Conservation (phyloP, 345 rosid species). For the Populus pruinosa region DNA sequence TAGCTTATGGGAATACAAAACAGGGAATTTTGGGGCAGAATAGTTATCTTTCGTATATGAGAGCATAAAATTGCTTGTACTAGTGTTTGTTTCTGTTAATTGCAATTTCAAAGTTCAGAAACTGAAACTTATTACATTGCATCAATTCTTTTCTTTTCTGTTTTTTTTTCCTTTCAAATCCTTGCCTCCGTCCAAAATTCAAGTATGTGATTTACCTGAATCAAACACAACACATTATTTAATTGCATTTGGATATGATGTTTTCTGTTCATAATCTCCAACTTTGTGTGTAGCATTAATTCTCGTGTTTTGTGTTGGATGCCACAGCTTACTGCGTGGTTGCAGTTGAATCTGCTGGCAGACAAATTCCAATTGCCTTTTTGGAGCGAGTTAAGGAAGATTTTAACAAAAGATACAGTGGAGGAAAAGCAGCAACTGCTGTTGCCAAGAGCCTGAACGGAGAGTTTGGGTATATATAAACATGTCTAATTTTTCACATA, state of each 20-base stretch:
- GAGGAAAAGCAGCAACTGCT: conserved; percentile 86
- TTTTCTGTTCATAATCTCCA: background rate
- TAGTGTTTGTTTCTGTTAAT: background rate
- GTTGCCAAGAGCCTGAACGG: conserved; percentile 65
- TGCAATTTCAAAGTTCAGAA: background rate
- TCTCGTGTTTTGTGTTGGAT: background rate
- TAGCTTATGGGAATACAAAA: background rate
- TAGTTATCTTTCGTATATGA: background rate
- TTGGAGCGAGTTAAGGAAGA: conserved; percentile 90
- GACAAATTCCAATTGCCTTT: conserved; percentile 85
- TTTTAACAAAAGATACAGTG: conserved; percentile 79
- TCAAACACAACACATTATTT: background rate
- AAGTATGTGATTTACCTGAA: background rate
- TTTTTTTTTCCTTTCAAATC: no score
- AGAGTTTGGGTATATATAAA: conserved; percentile 60
- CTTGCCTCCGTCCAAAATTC: no score
- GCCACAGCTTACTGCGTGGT: conserved; percentile 89
- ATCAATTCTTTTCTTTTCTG: no score
- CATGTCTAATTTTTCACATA: background rate
- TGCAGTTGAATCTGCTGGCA: conserved; percentile 84
- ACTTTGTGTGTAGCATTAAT: background rate
- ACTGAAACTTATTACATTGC: background rate
- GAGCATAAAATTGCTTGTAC: background rate
- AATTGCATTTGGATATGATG: background rate
- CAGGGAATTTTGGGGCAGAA: background rate